Evolutionary conservation across 352 stramenopile genomes (phyloP).

Genomic region (Sclerospora graminicola): DNA sequence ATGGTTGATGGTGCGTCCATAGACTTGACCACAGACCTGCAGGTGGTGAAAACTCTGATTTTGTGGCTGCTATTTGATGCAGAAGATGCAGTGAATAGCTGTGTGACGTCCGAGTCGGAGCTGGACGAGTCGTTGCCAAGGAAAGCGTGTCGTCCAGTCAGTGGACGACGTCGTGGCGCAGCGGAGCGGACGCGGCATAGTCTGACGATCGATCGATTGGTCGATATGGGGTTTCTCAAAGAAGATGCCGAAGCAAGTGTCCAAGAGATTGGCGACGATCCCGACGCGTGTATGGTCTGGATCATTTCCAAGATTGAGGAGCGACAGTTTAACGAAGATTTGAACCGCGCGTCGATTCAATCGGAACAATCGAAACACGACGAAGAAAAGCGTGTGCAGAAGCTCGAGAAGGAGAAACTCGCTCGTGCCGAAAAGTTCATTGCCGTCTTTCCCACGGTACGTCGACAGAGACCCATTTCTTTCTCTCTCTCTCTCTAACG

Average conservation of each 20-base stretch:
- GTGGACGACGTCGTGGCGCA: conserved; percentile 6
- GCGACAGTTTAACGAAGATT: conserved; percentile 48
- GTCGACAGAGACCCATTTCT: too few relatives aligned
- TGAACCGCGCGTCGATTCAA: conserved; percentile 68
- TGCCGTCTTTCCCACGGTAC: conserved; percentile 52
- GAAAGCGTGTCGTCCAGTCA: conserved; percentile 5
- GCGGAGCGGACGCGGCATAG: conserved; percentile 30
- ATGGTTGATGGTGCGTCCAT: conserved; percentile 13
- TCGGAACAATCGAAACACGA: conserved; percentile 58
- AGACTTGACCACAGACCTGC: background rate
- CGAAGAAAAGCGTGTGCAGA: conserved; percentile 48
- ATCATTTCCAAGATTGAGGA: conserved; percentile 71
- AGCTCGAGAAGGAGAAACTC: conserved; percentile 42
- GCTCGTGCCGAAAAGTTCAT: conserved; percentile 46
- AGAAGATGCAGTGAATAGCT: conserved; percentile 6
- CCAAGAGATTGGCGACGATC: conserved; percentile 38
- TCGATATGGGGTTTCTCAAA: conserved; percentile 50
- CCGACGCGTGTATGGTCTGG: conserved; percentile 72
- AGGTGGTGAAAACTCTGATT: background rate
- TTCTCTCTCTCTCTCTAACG: background rate
- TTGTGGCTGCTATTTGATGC: background rate
- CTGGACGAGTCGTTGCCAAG: conserved; percentile 10
- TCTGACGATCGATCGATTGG: conserved; percentile 43
- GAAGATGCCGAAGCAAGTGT: conserved; percentile 61
- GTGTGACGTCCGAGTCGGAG: conserved; percentile 15